phyloP scores from a whole-genome alignment of 2,329 filamentous ascomycete species.

The Curvularia spicifera region DNA sequence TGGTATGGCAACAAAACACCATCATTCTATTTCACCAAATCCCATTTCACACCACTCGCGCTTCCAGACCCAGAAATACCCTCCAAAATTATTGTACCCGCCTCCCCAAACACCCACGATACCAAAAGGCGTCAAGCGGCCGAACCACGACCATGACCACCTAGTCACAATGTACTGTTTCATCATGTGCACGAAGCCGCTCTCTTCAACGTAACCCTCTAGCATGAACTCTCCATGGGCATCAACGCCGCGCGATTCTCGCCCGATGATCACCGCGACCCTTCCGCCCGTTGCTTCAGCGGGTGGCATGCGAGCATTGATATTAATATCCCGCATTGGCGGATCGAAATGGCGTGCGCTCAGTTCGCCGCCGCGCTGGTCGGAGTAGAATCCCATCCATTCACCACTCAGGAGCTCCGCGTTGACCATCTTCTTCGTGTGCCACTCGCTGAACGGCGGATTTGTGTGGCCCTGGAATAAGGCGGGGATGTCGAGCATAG shows the following conservation, averaged over 20 bases:
- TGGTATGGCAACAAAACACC: neutral
- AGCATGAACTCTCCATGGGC: conserved; percentile 24
- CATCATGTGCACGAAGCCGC: conserved; percentile 23
- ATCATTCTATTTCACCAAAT: neutral
- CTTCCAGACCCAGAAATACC: conserved; percentile 40
- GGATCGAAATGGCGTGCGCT: conserved; percentile 15
- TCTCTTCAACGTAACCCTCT: conserved; percentile 18
- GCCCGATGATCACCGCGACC: conserved; percentile 13
- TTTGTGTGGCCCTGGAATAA: conserved; percentile 7
- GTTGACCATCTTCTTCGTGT: conserved; percentile 26
- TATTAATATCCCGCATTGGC: conserved; percentile 22
- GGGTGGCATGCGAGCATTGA: conserved; percentile 10
- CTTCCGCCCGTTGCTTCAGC: neutral
- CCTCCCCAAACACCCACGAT: conserved; percentile 32
- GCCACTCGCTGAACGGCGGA: conserved; percentile 21
- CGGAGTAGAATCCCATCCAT: conserved; percentile 30
- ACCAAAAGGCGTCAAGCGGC: conserved; percentile 31
- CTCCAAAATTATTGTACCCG: conserved; percentile 19
- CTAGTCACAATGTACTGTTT: conserved; percentile 23
- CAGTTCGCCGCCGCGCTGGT: conserved; percentile 13
- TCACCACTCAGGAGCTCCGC: conserved; percentile 22
- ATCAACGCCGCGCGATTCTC: conserved; percentile 23
- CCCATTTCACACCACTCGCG: conserved; percentile 24
- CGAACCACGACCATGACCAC: conserved; percentile 25
- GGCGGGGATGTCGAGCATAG: conserved; percentile 25